Base-by-base conservation (phyloP, 345 rosid species). In the Melaleuca quinquenervia region DNA sequence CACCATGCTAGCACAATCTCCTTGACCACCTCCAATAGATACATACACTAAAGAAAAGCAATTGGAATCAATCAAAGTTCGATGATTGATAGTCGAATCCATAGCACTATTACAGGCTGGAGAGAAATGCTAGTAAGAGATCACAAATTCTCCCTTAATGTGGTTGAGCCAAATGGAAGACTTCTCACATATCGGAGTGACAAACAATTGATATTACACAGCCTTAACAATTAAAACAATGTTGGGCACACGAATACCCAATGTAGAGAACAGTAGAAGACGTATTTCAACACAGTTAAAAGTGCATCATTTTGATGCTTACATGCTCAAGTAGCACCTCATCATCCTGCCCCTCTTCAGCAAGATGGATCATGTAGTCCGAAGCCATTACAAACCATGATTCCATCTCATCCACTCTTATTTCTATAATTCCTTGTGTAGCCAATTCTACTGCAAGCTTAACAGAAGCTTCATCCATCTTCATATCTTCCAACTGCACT, bases 371-470 rank as follows among this genome's bases (percentile, higher is more conserved):
- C 98, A 96, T 97, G 92, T 93, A 94, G 93, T 97, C 98, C 27
- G 96, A 90, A 52, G 98, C 98, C 98, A 95, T 95, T 95, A 96
- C 95, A 89, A 96, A 96, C n/a, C 98, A 94, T 3, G 96, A 87
- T 86, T 97, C 98, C 98, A 97, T 97, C 93, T 94, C 93, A 87
- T 97, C 98, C 36, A 97, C 98, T 85, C 98, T 91, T 88, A 96
- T 96, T 80, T 98, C 98, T 58, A 95, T 94, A 56, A 95, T 98
- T 90, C 98, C 98, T 87, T 95, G 99, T 44, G 98, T 98, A 52
- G 95, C 94, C 92, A 96, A 91, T 87, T 97, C 96, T 45, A 96
- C 95, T 11, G 98, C 98, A 83, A 96, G 95, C 88, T 89, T 91
- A 93, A 94, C 98, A 22, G 98, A 96, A 83, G 95, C 93, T 86